Evolutionary conservation across 208 protist species (phyloP).

Genomic region (Naegleria lovaniensis): DNA sequence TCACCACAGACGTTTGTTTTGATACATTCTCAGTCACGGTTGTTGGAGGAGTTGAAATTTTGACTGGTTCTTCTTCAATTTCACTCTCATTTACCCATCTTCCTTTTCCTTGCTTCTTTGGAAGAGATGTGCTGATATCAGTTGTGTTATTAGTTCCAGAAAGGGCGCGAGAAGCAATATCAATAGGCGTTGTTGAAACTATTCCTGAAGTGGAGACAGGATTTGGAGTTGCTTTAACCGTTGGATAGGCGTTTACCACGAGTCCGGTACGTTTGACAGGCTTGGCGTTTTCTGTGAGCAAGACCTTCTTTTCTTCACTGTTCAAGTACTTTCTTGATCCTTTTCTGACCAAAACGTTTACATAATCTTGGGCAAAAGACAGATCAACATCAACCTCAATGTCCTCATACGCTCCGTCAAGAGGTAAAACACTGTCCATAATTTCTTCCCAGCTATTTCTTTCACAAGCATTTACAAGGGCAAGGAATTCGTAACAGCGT

Average conservation of each 20-base stretch:
- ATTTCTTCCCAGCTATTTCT: constrained; percentile 36
- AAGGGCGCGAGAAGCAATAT: neutral
- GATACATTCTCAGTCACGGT: neutral
- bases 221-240: neutral
- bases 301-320: neutral
- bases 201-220: neutral
- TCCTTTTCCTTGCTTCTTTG: neutral
- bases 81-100: neutral
- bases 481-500: constrained; percentile 65
- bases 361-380: constrained; percentile 51
- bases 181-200: neutral
- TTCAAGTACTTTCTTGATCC: constrained; percentile 52
- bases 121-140: neutral
- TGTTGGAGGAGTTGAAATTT: neutral
- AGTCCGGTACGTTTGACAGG: neutral
- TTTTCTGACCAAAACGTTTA: constrained; percentile 43
- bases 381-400: constrained; percentile 55
- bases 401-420: constrained; percentile 65
- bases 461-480: constrained; percentile 39
- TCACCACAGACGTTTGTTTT: neutral
- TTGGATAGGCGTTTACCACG: neutral
- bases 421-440: constrained; percentile 55
- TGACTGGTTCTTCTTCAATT: neutral
- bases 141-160: neutral
- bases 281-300: neutral